Evolutionary conservation across 768 basidiomycete species (phyloP).

Genomic region (Xerocomellus chrysenteron): DNA sequence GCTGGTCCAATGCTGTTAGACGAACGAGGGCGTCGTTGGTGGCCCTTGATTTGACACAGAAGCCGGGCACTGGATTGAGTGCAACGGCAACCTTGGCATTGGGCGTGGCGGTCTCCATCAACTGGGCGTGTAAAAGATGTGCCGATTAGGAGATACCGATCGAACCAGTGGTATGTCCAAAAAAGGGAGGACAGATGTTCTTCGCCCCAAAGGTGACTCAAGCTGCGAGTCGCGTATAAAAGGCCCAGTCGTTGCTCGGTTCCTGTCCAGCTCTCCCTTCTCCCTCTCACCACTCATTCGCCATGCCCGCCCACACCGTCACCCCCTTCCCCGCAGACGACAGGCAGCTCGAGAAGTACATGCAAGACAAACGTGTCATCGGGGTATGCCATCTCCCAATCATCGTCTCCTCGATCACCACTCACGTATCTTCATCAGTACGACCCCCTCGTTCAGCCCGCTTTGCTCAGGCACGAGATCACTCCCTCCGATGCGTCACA

Average conservation of each 20-base stretch:
- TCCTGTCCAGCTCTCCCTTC: neutral
- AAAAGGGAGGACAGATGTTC: conserved; percentile 2
- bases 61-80: conserved; percentile 63
- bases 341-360: conserved; percentile 64
- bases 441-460: conserved; percentile 94
- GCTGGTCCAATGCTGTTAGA: conserved; percentile 10
- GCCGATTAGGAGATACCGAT: conserved; percentile 12
- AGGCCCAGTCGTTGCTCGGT: neutral
- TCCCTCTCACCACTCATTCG: neutral
- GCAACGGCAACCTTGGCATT: conserved; percentile 22
- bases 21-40: conserved; percentile 37
- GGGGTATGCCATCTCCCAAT: conserved; percentile 48
- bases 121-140: neutral
- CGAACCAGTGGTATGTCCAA: neutral
- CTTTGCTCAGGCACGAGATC: conserved; percentile 85
- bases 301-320: conserved; percentile 40
- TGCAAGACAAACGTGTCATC: conserved; percentile 78
- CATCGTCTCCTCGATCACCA: neutral
- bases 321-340: conserved; percentile 68
- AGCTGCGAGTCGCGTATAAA: conserved; percentile 29
- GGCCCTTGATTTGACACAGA: conserved; percentile 64
- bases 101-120: conserved; percentile 19
- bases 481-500: conserved; percentile 62
- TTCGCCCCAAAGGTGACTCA: neutral
- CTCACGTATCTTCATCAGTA: conserved; percentile 51